A percentile compares a stretch with the other conserved stretches of the same genome.
phyloP scores from a whole-genome alignment of 2,329 filamentous ascomycete genomes.

The Fusarium sarcochroum region DNA sequence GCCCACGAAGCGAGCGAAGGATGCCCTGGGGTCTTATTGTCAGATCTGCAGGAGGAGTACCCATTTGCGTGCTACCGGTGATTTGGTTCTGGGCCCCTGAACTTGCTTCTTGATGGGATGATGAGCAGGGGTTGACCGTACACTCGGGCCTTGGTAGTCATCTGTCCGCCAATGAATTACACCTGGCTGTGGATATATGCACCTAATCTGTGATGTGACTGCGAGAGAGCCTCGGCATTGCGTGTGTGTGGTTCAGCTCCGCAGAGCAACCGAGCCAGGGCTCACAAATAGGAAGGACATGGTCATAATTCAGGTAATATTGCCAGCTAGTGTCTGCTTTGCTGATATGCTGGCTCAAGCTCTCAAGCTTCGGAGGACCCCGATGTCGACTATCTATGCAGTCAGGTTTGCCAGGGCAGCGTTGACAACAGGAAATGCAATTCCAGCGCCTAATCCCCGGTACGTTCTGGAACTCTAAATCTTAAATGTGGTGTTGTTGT shows the following conservation, averaged over 20 bases:
- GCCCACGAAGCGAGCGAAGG: conserved; percentile 9
- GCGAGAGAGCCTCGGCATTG: background rate
- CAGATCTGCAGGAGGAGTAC: conserved; percentile 14
- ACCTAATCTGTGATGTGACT: background rate
- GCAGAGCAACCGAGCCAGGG: background rate
- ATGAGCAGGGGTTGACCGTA: conserved; percentile 7
- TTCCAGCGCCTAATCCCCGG: background rate
- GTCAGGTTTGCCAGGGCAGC: no score
- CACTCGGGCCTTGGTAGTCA: background rate
- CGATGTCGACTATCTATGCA: background rate
- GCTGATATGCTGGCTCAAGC: background rate
- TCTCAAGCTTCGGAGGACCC: background rate
- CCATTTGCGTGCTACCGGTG: conserved; percentile 5
- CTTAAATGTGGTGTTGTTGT: background rate
- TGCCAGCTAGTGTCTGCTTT: background rate
- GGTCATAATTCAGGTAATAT: background rate
- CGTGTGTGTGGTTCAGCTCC: background rate
- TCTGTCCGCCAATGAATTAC: background rate
- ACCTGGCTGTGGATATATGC: background rate
- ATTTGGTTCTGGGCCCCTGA: background rate
- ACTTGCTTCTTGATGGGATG: conserved; percentile 1
- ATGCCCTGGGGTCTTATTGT: conserved; percentile 34
- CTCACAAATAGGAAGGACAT: background rate
- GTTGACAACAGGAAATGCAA: background rate
- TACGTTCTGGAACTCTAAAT: background rate